Conservation (phyloP, 1,284 basidiomycete species). For the Clitocybe nebularis region DNA sequence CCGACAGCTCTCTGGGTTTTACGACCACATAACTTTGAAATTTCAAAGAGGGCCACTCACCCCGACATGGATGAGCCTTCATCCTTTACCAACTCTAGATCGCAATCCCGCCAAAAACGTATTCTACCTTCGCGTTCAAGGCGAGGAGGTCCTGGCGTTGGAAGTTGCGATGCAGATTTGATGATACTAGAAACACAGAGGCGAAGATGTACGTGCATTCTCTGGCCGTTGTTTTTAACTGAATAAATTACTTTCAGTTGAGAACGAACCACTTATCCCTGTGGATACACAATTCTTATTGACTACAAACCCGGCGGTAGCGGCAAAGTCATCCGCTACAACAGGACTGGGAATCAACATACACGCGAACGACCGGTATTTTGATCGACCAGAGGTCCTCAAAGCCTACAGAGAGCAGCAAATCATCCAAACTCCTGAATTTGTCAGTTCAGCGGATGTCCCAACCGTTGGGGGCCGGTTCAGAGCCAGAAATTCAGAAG, state of each 20-base stretch:
- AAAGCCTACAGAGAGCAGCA: conserved; percentile 63
- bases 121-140: conserved; percentile 76
- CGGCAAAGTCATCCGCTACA: conserved; percentile 34
- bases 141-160: conserved; percentile 73
- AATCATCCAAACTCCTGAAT: conserved; percentile 72
- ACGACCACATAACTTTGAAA: too few relatives aligned
- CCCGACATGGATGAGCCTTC: conserved; percentile 30
- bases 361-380: conserved; percentile 66
- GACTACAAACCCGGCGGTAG: conserved; percentile 59
- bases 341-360: conserved; percentile 46
- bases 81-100: conserved; percentile 24
- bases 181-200: conserved; percentile 82
- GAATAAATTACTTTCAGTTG: conserved; percentile 41
- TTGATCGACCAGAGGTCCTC: conserved; percentile 72
- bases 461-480: conserved; percentile 63
- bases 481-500: conserved; percentile 56
- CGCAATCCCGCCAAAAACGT: conserved; percentile 56
- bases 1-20: neutral
- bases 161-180: conserved; percentile 71
- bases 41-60: too few relatives aligned
- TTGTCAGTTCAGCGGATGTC: conserved; percentile 51
- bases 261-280: conserved; percentile 68
- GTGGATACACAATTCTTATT: conserved; percentile 60
- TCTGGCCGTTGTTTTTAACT: neutral
- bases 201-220: conserved; percentile 62